These are phyloP conservation scores for Cymodocea nodosa DNA, from an alignment of 116 monocot species.

Conservation along the genomic window DNA sequence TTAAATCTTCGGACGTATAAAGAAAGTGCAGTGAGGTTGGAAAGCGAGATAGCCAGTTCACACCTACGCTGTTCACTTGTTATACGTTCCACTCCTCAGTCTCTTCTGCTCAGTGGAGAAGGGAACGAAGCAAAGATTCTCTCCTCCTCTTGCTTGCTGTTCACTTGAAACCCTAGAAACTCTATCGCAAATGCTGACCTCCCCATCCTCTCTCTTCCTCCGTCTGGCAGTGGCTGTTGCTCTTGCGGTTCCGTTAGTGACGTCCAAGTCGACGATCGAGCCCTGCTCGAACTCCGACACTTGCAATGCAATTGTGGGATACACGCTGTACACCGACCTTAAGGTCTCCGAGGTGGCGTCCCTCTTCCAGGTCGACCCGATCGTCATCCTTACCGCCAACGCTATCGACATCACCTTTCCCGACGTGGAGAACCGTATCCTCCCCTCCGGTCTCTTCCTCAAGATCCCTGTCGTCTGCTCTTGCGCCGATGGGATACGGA, in stretches of 20 bases:
- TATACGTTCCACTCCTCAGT: too few species aligned
- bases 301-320: conserved; percentile 61
- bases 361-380: conserved; percentile 65
- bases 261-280: conserved; percentile 80
- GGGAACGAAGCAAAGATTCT: too few species aligned
- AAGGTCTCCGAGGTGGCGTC: conserved; percentile 82
- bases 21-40: too few species aligned
- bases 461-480: conserved; percentile 60
- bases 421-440: conserved; percentile 56
- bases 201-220: conserved; percentile 8
- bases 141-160: too few species aligned
- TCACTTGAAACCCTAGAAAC: too few species aligned
- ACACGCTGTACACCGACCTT: conserved; percentile 96
- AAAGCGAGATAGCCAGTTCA: too few species aligned
- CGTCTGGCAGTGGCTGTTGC: neutral
- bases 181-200: neutral
- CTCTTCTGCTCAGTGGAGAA: too few species aligned
- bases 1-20: too few species aligned
- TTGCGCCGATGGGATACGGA: conserved; percentile 77
- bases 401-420: conserved; percentile 42
- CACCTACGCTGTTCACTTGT: too few species aligned
- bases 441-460: conserved; percentile 77
- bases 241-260: conserved; percentile 4
- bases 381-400: conserved; percentile 63
- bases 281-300: conserved; percentile 82